These are phyloP conservation scores for Somion occarium DNA, from an alignment of 1,284 basidiomycete genomes.

Conservation along the genomic window DNA sequence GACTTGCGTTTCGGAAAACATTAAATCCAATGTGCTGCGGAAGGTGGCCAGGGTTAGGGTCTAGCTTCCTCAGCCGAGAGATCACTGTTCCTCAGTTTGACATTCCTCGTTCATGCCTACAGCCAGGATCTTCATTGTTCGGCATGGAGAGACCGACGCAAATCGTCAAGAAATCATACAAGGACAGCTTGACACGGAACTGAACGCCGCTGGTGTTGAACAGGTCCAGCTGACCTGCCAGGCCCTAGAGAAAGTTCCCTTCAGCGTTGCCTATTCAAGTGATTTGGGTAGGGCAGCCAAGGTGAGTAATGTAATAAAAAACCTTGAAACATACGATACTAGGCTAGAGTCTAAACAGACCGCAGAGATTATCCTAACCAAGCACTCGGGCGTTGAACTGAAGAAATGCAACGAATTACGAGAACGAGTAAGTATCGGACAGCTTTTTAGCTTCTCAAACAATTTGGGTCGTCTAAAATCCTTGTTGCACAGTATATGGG, in stretches of 20 bases:
- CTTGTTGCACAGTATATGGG: slow-evolving; percentile 51
- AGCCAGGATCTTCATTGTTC: slow-evolving; percentile 50
- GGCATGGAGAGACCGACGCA: slow-evolving; percentile 72
- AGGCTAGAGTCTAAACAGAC: slow-evolving; percentile 39
- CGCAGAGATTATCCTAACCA: slow-evolving; percentile 51
- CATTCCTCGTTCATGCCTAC: neutral
- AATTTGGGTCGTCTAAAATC: neutral
- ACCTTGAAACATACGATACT: neutral
- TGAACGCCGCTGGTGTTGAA: slow-evolving; percentile 53
- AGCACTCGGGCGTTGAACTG: slow-evolving; percentile 45
- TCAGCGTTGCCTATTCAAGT: slow-evolving; percentile 56
- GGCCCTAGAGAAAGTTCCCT: slow-evolving; percentile 44
- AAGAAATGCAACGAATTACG: slow-evolving; percentile 43
- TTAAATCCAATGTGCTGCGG: too few relatives aligned
- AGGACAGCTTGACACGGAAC: slow-evolving; percentile 61
- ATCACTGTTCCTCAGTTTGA: too few relatives aligned
- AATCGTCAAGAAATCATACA: slow-evolving; percentile 61
- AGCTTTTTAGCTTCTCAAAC: neutral
- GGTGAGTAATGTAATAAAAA: slow-evolving; percentile 33
- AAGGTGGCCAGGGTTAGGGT: too few relatives aligned
- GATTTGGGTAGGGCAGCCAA: slow-evolving; percentile 58
- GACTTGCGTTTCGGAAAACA: too few relatives aligned
- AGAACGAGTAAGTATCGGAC: slow-evolving; percentile 49
- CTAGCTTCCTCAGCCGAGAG: too few relatives aligned
- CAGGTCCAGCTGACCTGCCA: slow-evolving; percentile 54